These are phyloP conservation scores for Liquidambar formosana DNA, from an alignment of 164 flowering plant genomes.

Conservation along the genomic window DNA sequence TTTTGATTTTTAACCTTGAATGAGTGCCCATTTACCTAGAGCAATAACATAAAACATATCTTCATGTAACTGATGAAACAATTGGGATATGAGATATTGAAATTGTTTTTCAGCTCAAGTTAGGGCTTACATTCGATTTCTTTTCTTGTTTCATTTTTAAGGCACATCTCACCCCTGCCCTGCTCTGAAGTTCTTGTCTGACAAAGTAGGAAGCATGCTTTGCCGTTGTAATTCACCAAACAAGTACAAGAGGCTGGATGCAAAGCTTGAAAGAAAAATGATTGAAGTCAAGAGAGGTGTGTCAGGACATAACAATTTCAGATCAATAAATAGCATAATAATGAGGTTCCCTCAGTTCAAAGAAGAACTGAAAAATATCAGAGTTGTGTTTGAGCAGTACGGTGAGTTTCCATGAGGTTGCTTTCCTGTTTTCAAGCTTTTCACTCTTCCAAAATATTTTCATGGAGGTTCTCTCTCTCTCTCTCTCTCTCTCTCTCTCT, in stretches of 20 bases:
- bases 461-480: background rate
- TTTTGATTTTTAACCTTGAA: too few species aligned
- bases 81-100: too few species aligned
- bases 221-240: constrained; percentile 32
- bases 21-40: too few species aligned
- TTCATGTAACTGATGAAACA: too few species aligned
- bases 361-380: constrained; percentile 53
- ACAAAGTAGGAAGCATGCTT: constrained; percentile 42
- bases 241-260: constrained; percentile 51
- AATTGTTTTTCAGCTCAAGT: too few species aligned
- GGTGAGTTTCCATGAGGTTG: constrained; percentile 41
- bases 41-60: too few species aligned
- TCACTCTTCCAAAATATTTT: background rate
- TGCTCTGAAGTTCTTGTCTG: constrained; percentile 44
- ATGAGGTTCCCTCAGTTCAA: constrained; percentile 67
- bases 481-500: constrained; percentile 7
- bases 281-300: constrained; percentile 48
- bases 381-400: constrained; percentile 56
- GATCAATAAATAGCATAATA: constrained; percentile 60
- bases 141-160: constrained; percentile 15
- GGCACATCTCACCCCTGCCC: constrained; percentile 38
- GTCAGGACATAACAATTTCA: constrained; percentile 39
- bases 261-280: constrained; percentile 60
- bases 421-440: background rate
- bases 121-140: constrained; percentile 1